Conservation (phyloP, 2,329 filamentous ascomycete genomes). For the Apiospora kogelbergensis region DNA sequence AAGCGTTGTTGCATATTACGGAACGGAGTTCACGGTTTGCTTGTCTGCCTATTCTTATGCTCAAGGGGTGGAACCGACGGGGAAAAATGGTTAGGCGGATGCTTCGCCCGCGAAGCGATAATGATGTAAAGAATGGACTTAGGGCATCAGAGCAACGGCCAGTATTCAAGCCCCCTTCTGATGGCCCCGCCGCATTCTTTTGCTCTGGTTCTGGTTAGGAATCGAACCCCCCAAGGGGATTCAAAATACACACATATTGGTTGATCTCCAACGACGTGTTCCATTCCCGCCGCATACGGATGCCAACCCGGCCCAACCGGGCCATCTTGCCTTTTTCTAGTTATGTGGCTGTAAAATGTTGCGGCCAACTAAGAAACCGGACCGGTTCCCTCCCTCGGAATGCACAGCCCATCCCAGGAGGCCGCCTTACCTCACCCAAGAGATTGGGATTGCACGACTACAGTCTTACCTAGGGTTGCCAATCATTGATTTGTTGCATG, state of each 20-base stretch:
- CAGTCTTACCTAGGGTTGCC: background rate
- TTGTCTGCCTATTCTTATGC: background rate
- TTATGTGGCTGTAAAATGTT: background rate
- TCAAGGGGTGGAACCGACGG: background rate
- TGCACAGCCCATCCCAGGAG: background rate
- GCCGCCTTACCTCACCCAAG: background rate
- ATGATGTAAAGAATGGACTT: background rate
- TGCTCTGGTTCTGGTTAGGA: background rate
- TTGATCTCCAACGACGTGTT: background rate
- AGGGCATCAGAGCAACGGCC: background rate
- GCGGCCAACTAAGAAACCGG: background rate
- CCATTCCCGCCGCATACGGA: background rate
- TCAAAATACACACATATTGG: background rate
- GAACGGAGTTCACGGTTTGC: conserved; percentile 4
- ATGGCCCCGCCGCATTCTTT: background rate
- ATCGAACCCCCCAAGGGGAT: background rate
- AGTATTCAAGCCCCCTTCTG: background rate
- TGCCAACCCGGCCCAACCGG: background rate
- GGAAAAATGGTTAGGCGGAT: background rate
- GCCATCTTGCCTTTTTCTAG: background rate
- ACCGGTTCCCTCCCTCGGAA: background rate
- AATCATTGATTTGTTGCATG: background rate
- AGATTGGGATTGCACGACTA: background rate
- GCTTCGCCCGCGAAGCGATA: background rate
- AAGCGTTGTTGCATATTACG: background rate